Conservation (phyloP, 2,329 filamentous ascomycete genomes). For the Madurella fahalii region DNA sequence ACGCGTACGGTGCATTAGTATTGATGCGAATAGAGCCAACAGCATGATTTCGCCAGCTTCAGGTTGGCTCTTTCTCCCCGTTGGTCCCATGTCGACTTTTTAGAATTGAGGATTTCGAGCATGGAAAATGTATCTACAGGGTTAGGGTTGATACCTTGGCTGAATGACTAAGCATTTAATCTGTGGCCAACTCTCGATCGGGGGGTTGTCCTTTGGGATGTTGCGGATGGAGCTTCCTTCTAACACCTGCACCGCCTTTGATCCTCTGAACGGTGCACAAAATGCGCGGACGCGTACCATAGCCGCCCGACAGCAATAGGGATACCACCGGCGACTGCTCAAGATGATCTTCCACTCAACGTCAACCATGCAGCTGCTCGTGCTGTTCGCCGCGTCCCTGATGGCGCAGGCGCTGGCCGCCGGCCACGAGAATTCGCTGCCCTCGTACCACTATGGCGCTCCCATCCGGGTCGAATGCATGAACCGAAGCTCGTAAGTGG, state of each 20-base stretch:
- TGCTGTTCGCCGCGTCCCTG: conserved; percentile 1
- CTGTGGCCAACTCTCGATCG: no score
- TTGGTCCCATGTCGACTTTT: no score
- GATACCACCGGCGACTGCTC: background rate
- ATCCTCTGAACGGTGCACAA: background rate
- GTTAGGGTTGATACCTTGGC: background rate
- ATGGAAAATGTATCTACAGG: no score
- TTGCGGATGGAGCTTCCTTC: background rate
- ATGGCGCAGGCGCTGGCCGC: conserved; percentile 8
- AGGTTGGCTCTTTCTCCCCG: no score
- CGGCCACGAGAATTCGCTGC: conserved; percentile 41
- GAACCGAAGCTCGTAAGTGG: conserved; percentile 65
- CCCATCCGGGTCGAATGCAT: conserved; percentile 68
- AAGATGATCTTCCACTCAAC: background rate
- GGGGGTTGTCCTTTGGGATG: background rate
- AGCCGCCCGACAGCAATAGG: background rate
- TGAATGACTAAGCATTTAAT: background rate
- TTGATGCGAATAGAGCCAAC: no score
- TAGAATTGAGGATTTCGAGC: no score
- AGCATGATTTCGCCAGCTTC: no score
- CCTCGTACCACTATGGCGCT: conserved; percentile 63
- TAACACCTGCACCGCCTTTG: background rate
- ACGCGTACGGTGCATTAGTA: no score
- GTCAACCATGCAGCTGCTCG: background rate
- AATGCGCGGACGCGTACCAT: conserved; percentile 10